Base-by-base conservation (phyloP, 371 early-diverging fungal species). In the Mortierella sp. region DNA sequence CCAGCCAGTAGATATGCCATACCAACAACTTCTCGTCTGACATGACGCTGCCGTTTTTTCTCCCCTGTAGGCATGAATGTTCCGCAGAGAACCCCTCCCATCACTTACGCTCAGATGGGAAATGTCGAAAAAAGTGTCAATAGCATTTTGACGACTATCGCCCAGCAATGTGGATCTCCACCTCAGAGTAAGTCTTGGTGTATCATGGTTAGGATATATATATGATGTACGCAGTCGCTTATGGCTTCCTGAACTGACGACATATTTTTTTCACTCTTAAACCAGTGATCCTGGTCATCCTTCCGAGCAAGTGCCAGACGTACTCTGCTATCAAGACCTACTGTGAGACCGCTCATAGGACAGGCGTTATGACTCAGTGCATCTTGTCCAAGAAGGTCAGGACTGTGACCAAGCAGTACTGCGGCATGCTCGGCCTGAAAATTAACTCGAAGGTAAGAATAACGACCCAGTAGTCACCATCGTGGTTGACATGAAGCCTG, bases 371-470 rank as follows among this genome's bases (percentile, higher is more conserved):
- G 70, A 69, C 75, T 4, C 75, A 73, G 31, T 73, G 75, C 19
- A 68, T 68, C 8, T 56, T 73, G 8, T 56, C 64, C 37, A 58
- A 64, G 28, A 56, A 68, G 37, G 4, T 73, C 12, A 2, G 14
- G 4, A 41, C 56, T 7, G 56, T 55, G 14, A 61, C 50, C 21
- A 76, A 69, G 53, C 70, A 72, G 54, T 76, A 76, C 21, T 76
- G 70, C n/a, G 89, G 90, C 23, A 86, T 83, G 42, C 78, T 85
- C 70, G 82, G 84, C 3, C 47, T 69, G 8, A 76, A 76, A 55
- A 76, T 76, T 12, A 76, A 76, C 31, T 24, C 70, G 17, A 76
- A 76, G 58, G 70, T 62, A 62, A 62, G 26, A 9, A 12, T n/a
- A 26, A 4, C 9, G 4, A 55, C 37, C 19, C 4, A 11, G 17